These are phyloP conservation scores for Grosmannia clavigera DNA, from an alignment of 2,329 filamentous ascomycete species.

Conservation along the genomic window DNA sequence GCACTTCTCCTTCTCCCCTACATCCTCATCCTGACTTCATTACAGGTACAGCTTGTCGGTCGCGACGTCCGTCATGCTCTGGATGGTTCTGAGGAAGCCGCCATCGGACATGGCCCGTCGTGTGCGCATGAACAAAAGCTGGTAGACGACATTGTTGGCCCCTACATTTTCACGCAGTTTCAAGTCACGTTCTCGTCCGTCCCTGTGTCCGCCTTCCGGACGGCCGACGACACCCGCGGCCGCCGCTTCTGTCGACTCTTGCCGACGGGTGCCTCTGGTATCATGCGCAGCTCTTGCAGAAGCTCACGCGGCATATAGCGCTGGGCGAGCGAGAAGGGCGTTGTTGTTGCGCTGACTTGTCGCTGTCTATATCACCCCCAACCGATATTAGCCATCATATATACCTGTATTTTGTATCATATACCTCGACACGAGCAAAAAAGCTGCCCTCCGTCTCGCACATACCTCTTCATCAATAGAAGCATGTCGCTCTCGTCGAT, in stretches of 20 bases:
- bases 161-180: neutral
- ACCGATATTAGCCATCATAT: slow-evolving; percentile 10
- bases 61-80: slow-evolving; percentile 90
- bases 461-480: slow-evolving; percentile 71
- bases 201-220: neutral
- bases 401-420: neutral
- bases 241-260: slow-evolving; percentile 23
- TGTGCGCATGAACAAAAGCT: slow-evolving; percentile 64
- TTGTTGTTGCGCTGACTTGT: slow-evolving; percentile 57
- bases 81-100: slow-evolving; percentile 86
- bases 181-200: slow-evolving; percentile 8
- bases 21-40: slow-evolving; percentile 2
- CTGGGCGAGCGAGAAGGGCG: slow-evolving; percentile 75
- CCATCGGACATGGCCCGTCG: slow-evolving; percentile 59
- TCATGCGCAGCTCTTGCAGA: slow-evolving; percentile 69
- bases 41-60: slow-evolving; percentile 71
- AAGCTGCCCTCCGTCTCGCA: slow-evolving; percentile 8
- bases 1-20: neutral
- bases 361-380: slow-evolving; percentile 51
- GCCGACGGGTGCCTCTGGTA: slow-evolving; percentile 39
- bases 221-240: neutral
- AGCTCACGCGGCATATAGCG: slow-evolving; percentile 71
- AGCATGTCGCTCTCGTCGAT: slow-evolving; percentile 79
- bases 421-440: neutral
- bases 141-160: slow-evolving; percentile 34